Percentiles rank a stretch among this genome's conserved stretches.
Conservation (phyloP, 2,329 filamentous ascomycete genomes). For the Ceratocystiopsis brevicomis region DNA sequence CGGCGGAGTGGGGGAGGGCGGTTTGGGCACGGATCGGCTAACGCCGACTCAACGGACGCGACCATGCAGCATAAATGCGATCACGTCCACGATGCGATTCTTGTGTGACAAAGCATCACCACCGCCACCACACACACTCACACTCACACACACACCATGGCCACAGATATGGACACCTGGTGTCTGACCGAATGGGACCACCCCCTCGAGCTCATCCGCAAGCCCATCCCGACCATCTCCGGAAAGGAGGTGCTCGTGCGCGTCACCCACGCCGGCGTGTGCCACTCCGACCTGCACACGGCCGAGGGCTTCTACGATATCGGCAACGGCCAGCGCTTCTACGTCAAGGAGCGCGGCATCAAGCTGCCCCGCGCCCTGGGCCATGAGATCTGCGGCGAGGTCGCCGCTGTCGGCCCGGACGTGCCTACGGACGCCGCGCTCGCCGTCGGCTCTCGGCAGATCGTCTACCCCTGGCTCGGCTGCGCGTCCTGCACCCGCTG, state of each 20-base stretch:
- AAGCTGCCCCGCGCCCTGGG: constrained; percentile 2
- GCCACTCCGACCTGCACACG: constrained; percentile 5
- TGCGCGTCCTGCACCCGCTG: constrained; percentile 4
- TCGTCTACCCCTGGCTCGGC: constrained; percentile 5
- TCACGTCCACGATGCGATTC: too few species aligned
- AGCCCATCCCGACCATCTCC: neutral
- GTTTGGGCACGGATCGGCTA: neutral
- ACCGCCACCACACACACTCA: too few species aligned
- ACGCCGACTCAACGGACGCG: neutral
- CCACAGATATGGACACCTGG: constrained; percentile 4
- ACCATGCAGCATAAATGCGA: too few species aligned
- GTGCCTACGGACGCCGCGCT: neutral
- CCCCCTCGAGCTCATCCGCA: constrained; percentile 2
- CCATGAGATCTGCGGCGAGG: constrained; percentile 4
- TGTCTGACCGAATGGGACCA: constrained; percentile 3
- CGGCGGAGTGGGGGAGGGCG: too few species aligned
- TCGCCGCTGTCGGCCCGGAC: constrained; percentile 1
- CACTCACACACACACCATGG: neutral
- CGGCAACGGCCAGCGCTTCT: constrained; percentile 2
- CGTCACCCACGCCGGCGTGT: constrained; percentile 4
- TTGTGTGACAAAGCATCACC: too few species aligned
- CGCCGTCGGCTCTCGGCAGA: constrained; percentile 1
- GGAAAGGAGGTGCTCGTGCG: constrained; percentile 1
- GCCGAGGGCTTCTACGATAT: constrained; percentile 5
- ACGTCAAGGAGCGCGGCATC: constrained; percentile 5